Evolutionary conservation across 148 eudicot species (phyloP), one percentile per base, ranked within the genome.

Genomic region (Suaeda aralocaspica): DNA sequence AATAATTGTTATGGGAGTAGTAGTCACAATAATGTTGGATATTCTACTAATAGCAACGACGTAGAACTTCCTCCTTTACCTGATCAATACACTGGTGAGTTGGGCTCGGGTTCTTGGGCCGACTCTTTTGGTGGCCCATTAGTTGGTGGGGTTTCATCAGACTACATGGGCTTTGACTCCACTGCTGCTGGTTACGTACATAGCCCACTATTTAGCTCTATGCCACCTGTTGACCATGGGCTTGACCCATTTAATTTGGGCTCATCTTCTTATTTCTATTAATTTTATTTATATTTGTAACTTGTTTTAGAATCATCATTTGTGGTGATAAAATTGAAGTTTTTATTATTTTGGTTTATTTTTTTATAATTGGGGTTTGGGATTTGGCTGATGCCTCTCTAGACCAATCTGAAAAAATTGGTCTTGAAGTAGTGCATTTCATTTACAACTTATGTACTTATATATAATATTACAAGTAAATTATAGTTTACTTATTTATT

Each of bases 141-240:
- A 14, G 41, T 12, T n/a, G 70, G 42, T 1, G 72, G 45, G 26
- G 60, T n/a, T 41, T 69, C 75, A 66, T 59, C 76, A 6, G 56
- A 74, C 1, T 83, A 80, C 66, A 33, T 80, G 74, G 84, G 82
- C 19, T 77, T 77, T 44, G 88, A 84, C 22, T 67, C 78, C 1
- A 68, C 24, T 60, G n/a, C 29, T 41, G 58, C 64, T 4, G 84
- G 82, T 9, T 82, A 74, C 41, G 78, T 84, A 9, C 82, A 84
- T 46, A 82, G 88, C 70, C 88, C 88, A 7, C 72, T 79, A 33
- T 84, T 84, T 51, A 76, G 85, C 53, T 80, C 82, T n/a, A 84
- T 84, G 88, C 88, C 88, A 16, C 72, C 85, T 10, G 88, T 73
- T 9, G 74, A 69, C 36, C 63, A 71, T 30, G 80, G 75, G n/a